A percentile compares a stretch with the other conserved stretches of the same genome.
phyloP scores from a whole-genome alignment of 257 asterid genomes.

The Orobanche coerulescens region DNA sequence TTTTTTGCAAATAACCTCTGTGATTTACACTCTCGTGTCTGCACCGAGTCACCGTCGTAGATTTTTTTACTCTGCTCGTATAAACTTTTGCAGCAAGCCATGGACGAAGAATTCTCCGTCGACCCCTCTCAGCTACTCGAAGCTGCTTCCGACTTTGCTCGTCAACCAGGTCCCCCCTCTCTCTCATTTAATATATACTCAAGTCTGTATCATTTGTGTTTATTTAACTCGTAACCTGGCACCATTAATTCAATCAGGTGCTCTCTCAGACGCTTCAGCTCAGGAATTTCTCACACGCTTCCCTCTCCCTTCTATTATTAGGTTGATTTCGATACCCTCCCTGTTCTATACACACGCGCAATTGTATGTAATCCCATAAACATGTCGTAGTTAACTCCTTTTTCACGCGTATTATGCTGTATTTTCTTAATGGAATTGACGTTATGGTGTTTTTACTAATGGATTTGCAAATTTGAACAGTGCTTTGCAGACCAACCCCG shows the following conservation, averaged over 20 bases:
- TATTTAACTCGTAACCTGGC: background rate
- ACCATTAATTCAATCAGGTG: conserved; percentile 44
- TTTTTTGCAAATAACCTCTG: conserved; percentile 4
- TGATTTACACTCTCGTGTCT: background rate
- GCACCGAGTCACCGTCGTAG: conserved; percentile 21
- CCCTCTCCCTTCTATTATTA: conserved; percentile 76
- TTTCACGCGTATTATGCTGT: background rate
- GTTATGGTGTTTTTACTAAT: conserved; percentile 4
- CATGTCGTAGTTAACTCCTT: background rate
- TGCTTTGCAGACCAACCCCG: conserved; percentile 65
- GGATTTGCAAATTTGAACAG: conserved; percentile 30
- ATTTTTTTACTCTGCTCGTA: conserved; percentile 5
- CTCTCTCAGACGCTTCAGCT: conserved; percentile 58
- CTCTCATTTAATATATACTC: background rate
- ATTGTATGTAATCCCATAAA: background rate
- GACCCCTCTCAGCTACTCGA: conserved; percentile 64
- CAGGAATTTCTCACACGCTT: conserved; percentile 64
- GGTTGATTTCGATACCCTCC: conserved; percentile 30
- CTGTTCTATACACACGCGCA: background rate
- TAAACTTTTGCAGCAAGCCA: conserved; percentile 29
- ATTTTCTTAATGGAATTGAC: background rate
- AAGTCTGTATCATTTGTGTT: background rate
- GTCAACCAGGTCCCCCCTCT: conserved; percentile 39
- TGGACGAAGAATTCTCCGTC: conserved; percentile 74
- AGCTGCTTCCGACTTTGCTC: conserved; percentile 69